phyloP scores from a whole-genome alignment of 164 flowering plant genomes.

The Amborella trichopoda region DNA sequence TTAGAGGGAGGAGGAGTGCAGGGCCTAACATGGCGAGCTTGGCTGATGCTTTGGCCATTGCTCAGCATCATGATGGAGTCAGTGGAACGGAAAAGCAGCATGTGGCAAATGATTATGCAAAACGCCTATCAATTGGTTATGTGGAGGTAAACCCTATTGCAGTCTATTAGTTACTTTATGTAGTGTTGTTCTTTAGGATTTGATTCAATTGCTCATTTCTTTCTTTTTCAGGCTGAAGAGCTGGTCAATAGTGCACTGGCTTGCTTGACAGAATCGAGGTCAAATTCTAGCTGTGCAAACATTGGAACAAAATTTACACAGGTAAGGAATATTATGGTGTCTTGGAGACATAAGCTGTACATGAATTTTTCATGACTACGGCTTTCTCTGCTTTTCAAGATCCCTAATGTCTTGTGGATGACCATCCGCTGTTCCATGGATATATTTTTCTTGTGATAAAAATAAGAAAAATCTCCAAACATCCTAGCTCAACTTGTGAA shows the following conservation, averaged over 20 bases:
- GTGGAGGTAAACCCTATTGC: constrained; percentile 33
- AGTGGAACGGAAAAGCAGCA: constrained; percentile 89
- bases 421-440: not conserved
- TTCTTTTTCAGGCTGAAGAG: constrained; percentile 51
- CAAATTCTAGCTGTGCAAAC: constrained; percentile 21
- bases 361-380: not conserved
- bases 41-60: constrained; percentile 90
- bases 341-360: not conserved
- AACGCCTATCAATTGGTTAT: constrained; percentile 68
- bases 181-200: not conserved
- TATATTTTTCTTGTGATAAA: not conserved
- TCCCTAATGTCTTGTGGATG: not conserved
- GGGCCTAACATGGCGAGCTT: constrained; percentile 61
- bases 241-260: constrained; percentile 64
- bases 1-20: constrained; percentile 45
- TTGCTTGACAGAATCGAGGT: constrained; percentile 29
- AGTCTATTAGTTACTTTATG: not conserved
- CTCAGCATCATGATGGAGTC: constrained; percentile 99
- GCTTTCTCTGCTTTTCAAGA: not conserved
- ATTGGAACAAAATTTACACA: constrained; percentile 43
- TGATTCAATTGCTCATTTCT: not conserved
- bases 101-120: constrained; percentile 90
- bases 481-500: too few species aligned
- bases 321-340: constrained; percentile 18
- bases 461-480: not conserved